These are phyloP conservation scores for Myxozyma melibiosi DNA, from an alignment of 805 yeast species.

Conservation along the genomic window DNA sequence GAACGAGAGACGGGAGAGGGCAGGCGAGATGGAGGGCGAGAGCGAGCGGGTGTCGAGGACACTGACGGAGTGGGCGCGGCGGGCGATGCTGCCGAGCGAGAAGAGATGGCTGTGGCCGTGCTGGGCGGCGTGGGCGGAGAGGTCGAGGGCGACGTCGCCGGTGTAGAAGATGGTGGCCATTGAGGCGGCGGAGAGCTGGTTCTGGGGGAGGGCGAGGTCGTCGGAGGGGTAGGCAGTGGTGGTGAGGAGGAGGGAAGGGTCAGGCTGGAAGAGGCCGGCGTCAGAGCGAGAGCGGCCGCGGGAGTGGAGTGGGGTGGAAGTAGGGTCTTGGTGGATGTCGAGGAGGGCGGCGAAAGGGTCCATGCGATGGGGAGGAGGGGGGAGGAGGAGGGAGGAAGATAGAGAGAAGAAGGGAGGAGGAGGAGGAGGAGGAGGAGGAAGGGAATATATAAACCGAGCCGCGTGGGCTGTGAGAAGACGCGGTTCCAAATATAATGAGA, in stretches of 20 bases:
- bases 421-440: too few relatives aligned
- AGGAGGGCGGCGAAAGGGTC: not conserved
- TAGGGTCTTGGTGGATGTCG: not conserved
- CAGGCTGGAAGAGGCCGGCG: not conserved
- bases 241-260: too few relatives aligned
- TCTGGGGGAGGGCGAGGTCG: not conserved
- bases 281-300: not conserved
- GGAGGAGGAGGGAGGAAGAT: not conserved
- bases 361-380: not conserved
- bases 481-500: too few relatives aligned
- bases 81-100: not conserved
- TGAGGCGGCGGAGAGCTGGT: not conserved
- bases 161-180: not conserved
- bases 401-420: too few relatives aligned
- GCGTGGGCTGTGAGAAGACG: not conserved
- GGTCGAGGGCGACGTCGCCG: conserved; percentile 6
- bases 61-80: conserved; percentile 8
- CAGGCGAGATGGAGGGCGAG: not conserved
- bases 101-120: not conserved
- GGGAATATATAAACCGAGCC: not conserved
- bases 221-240: too few relatives aligned
- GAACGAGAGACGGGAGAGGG: not conserved
- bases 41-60: not conserved
- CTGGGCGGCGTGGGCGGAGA: not conserved
- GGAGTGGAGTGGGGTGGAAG: not conserved